phyloP scores from a whole-genome alignment of 176 grass and related monocot genomes.

The Lolium rigidum region DNA sequence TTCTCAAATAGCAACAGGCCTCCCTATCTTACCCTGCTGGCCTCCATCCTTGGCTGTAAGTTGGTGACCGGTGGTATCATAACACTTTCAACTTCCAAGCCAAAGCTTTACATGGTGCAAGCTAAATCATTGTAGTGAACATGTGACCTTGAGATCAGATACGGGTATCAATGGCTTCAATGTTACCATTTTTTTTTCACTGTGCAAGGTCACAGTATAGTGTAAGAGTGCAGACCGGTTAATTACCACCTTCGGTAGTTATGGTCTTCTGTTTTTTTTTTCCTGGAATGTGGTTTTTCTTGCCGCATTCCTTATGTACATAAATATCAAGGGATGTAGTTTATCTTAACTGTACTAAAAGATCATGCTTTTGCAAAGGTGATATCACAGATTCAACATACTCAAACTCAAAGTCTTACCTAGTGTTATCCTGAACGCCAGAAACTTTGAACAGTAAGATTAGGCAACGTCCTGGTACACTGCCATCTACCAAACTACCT shows the following conservation, averaged over 20 bases:
- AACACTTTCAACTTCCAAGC: neutral
- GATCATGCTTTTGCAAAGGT: too few species aligned
- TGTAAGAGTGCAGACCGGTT: neutral
- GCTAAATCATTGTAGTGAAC: conserved; percentile 9
- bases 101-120: conserved; percentile 3
- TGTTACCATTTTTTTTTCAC: neutral
- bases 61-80: neutral
- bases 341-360: neutral
- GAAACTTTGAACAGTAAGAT: too few species aligned
- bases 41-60: neutral
- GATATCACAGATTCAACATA: too few species aligned
- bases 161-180: neutral
- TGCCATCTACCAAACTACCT: too few species aligned
- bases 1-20: neutral
- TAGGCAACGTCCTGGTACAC: too few species aligned
- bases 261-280: neutral
- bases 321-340: neutral
- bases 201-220: conserved; percentile 19
- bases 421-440: too few species aligned
- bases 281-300: neutral
- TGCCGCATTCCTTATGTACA: neutral
- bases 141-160: conserved; percentile 6
- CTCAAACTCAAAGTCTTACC: too few species aligned
- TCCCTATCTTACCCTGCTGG: neutral
- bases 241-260: conserved; percentile 16